Percentiles rank a stretch among this genome's conserved stretches.
phyloP scores from a whole-genome alignment of 2,329 filamentous ascomycete genomes.

The Arthroderma sp. region DNA sequence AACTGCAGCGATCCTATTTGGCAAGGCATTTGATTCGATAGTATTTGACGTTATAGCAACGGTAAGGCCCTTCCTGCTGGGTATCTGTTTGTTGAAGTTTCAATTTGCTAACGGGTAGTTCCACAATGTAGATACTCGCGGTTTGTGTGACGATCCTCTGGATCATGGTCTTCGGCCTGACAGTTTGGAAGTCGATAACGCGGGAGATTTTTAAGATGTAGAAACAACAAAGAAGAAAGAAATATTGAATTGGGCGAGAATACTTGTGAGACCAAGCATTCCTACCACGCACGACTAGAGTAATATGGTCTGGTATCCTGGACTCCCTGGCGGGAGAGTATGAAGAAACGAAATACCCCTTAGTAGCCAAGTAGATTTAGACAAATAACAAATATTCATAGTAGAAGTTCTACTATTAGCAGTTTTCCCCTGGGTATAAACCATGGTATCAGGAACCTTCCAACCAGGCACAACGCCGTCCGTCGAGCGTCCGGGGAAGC shows the following conservation, averaged over 20 bases:
- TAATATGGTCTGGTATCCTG: background rate
- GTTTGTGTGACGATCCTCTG: conserved; percentile 8
- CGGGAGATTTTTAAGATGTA: conserved; percentile 9
- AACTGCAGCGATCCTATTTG: conserved; percentile 8
- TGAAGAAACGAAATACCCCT: too few relatives aligned
- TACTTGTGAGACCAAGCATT: too few relatives aligned
- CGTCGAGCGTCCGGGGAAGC: too few relatives aligned
- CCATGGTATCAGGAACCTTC: too few relatives aligned
- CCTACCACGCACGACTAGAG: too few relatives aligned
- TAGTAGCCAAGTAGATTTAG: too few relatives aligned
- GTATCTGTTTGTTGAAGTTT: background rate
- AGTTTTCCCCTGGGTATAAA: too few relatives aligned
- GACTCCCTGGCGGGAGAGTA: too few relatives aligned
- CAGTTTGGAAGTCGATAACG: conserved; percentile 9
- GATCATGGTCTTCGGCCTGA: conserved; percentile 9
- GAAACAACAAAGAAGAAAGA: background rate
- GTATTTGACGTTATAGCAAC: conserved; percentile 10
- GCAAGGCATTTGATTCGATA: conserved; percentile 8
- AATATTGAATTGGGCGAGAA: background rate
- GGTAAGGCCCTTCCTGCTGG: conserved; percentile 4
- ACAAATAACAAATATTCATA: too few relatives aligned
- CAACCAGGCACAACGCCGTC: too few relatives aligned
- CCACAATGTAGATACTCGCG: conserved; percentile 4
- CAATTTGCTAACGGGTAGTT: background rate
- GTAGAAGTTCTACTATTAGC: too few relatives aligned